These are phyloP conservation scores for Pseudogymnoascus sp. DNA, from an alignment of 2,329 filamentous ascomycete species.

Conservation along the genomic window DNA sequence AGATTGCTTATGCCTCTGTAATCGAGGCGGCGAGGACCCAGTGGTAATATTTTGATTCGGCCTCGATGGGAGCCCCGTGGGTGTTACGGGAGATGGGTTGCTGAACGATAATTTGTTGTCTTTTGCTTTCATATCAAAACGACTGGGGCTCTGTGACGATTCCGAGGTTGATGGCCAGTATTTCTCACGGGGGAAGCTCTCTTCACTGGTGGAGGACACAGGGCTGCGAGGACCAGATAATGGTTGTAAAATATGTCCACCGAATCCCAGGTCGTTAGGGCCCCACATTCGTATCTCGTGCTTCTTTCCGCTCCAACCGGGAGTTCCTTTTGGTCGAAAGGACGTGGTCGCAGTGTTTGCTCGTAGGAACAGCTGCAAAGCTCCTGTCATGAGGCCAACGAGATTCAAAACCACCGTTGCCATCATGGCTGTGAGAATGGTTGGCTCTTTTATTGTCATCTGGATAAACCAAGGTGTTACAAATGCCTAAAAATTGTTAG, in stretches of 20 bases:
- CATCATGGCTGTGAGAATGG: conserved; percentile 51
- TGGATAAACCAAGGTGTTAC: conserved; percentile 59
- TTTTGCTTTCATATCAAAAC: background rate
- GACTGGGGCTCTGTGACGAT: background rate
- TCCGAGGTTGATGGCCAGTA: background rate
- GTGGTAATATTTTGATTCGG: conserved; percentile 1
- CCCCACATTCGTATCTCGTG: conserved; percentile 42
- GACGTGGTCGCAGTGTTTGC: conserved; percentile 54
- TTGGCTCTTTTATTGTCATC: conserved; percentile 41
- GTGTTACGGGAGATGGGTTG: conserved; percentile 13
- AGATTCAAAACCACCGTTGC: conserved; percentile 60
- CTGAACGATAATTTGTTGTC: conserved; percentile 20
- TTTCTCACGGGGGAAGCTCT: background rate
- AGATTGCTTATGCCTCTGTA: background rate
- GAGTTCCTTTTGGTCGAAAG: conserved; percentile 41
- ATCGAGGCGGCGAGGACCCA: background rate
- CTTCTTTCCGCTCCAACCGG: conserved; percentile 40
- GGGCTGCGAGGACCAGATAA: conserved; percentile 18
- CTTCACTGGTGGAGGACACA: background rate
- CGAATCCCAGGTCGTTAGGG: conserved; percentile 31
- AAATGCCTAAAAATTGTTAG: conserved; percentile 40
- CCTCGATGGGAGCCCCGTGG: conserved; percentile 15
- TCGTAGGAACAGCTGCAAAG: conserved; percentile 60
- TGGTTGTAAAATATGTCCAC: conserved; percentile 23
- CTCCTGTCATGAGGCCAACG: conserved; percentile 57